phyloP scores from a whole-genome alignment of 2,329 filamentous ascomycete genomes.

The Aspergillus glaucus region DNA sequence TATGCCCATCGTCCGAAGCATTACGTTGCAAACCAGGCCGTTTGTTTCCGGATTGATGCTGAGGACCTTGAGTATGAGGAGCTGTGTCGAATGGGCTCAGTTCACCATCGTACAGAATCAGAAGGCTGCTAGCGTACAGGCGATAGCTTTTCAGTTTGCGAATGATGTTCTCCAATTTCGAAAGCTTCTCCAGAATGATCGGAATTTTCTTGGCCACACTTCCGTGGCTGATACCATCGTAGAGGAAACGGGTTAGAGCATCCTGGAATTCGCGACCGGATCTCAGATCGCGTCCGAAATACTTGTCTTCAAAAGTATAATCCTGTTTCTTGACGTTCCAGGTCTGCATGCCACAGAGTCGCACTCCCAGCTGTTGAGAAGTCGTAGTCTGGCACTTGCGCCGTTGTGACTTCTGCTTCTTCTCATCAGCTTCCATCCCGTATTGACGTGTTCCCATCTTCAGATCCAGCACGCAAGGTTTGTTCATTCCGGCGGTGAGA shows the following conservation, averaged over 20 bases:
- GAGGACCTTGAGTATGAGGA: constrained; percentile 12
- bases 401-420: constrained; percentile 88
- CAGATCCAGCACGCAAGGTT: constrained; percentile 91
- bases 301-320: constrained; percentile 97
- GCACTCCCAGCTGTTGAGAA: constrained; percentile 81
- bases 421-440: constrained; percentile 81
- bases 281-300: constrained; percentile 83
- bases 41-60: constrained; percentile 15
- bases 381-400: constrained; percentile 91
- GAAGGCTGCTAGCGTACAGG: constrained; percentile 88
- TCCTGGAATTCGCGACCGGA: constrained; percentile 83
- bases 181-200: constrained; percentile 74
- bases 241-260: constrained; percentile 82
- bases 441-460: constrained; percentile 99
- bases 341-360: constrained; percentile 91
- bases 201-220: constrained; percentile 85
- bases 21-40: constrained; percentile 30
- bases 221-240: constrained; percentile 74
- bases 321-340: constrained; percentile 80
- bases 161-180: constrained; percentile 76
- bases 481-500: constrained; percentile 91
- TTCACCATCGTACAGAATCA: constrained; percentile 94
- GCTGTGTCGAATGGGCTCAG: constrained; percentile 19
- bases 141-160: constrained; percentile 74
- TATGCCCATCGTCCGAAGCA: constrained; percentile 31